These are phyloP conservation scores for Phialemoniopsis sp. DNA, from an alignment of 2,329 filamentous ascomycete species.

Conservation along the genomic window DNA sequence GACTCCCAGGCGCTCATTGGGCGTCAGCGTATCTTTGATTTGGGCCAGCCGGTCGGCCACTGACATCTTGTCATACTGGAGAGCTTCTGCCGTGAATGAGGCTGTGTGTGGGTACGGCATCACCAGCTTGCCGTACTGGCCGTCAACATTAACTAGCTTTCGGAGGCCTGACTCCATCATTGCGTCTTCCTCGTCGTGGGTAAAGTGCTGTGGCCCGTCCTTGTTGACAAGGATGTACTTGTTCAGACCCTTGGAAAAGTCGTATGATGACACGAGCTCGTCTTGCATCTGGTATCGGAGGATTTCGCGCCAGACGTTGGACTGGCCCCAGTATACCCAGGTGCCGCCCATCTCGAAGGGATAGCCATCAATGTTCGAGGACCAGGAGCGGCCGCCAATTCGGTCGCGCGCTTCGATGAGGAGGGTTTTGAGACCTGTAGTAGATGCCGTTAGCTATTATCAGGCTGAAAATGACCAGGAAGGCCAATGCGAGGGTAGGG, in stretches of 20 bases:
- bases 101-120: conserved; percentile 35
- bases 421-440: too few species aligned
- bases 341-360: conserved; percentile 45
- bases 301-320: conserved; percentile 39
- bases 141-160: conserved; percentile 43
- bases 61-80: conserved; percentile 32
- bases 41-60: conserved; percentile 34
- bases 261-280: conserved; percentile 30
- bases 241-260: conserved; percentile 35
- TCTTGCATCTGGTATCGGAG: conserved; percentile 37
- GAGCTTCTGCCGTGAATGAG: conserved; percentile 22
- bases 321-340: conserved; percentile 41
- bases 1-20: conserved; percentile 31
- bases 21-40: conserved; percentile 30
- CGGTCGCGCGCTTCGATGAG: conserved; percentile 18
- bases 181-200: conserved; percentile 34
- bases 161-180: conserved; percentile 25
- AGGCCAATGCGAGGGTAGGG: too few species aligned
- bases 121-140: conserved; percentile 25
- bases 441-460: too few species aligned
- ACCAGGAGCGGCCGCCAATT: conserved; percentile 43
- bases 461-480: too few species aligned
- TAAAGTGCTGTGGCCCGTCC: conserved; percentile 17
- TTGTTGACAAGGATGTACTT: conserved; percentile 29
- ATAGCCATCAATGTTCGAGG: conserved; percentile 35